Evolutionary conservation across 1,139 yeast genomes (phyloP).

Genomic region (Martiniozyma asiatica): DNA sequence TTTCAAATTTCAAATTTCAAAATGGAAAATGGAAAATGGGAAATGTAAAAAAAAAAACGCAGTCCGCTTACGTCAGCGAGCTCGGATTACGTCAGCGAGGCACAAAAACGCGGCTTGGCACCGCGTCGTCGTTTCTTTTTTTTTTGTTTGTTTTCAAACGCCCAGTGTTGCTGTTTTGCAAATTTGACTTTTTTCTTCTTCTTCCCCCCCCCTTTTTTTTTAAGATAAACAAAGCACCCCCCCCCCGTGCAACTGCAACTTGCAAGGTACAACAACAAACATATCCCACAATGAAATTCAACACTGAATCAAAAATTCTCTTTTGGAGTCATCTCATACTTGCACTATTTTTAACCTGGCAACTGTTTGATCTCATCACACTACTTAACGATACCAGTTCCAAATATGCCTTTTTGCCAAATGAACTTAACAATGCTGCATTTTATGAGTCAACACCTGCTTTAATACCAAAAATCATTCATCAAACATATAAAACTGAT

Average conservation of each 20-base stretch:
- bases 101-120: too few species aligned
- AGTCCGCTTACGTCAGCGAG: background rate
- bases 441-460: constrained; percentile 28
- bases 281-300: constrained; percentile 30
- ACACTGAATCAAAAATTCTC: constrained; percentile 49
- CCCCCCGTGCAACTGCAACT: constrained; percentile 3
- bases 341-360: constrained; percentile 44
- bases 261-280: too few species aligned
- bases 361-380: constrained; percentile 64
- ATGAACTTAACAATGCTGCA: constrained; percentile 35
- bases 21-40: too few species aligned
- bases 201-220: constrained; percentile 20
- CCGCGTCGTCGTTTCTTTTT: too few species aligned
- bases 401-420: constrained; percentile 46
- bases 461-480: constrained; percentile 79
- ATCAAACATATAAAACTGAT: constrained; percentile 78
- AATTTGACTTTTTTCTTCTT: too few species aligned
- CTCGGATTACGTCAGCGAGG: too few species aligned
- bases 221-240: background rate
- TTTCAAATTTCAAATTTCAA: too few species aligned
- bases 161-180: too few species aligned
- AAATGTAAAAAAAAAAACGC: background rate
- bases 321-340: constrained; percentile 45
- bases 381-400: constrained; percentile 62
- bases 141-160: background rate